A percentile compares a stretch with the other conserved stretches of the same genome.
Conservation (phyloP, 345 rosid species). For the Ceriops tagal region DNA sequence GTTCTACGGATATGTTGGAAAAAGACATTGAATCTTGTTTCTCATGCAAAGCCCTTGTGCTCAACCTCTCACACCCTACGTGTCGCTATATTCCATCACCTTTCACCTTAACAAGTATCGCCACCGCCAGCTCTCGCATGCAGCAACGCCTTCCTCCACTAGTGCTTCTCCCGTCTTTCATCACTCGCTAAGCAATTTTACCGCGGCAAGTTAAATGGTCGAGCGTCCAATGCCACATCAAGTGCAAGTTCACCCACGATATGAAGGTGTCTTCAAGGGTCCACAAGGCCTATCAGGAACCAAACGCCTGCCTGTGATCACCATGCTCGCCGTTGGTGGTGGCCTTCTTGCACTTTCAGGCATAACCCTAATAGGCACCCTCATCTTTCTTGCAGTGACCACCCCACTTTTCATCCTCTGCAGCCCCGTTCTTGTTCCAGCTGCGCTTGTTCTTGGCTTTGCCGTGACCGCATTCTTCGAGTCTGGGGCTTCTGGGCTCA, state of each 20-base stretch:
- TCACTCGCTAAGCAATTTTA: background rate
- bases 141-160: background rate
- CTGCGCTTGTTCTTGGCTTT: constrained; percentile 43
- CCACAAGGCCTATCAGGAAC: constrained; percentile 54
- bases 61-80: constrained; percentile 41
- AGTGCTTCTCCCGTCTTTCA: background rate
- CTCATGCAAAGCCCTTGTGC: constrained; percentile 54
- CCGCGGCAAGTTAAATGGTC: constrained; percentile 14
- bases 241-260: constrained; percentile 59
- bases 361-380: constrained; percentile 38
- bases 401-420: constrained; percentile 50
- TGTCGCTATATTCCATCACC: constrained; percentile 12
- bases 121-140: constrained; percentile 1
- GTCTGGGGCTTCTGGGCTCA: constrained; percentile 48
- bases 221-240: constrained; percentile 41
- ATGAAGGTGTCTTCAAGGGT: constrained; percentile 33
- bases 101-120: constrained; percentile 15
- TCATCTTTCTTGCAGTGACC: constrained; percentile 34
- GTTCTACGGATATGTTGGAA: background rate
- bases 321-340: constrained; percentile 41
- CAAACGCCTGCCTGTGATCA: constrained; percentile 38
- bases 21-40: constrained; percentile 46
- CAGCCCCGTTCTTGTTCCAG: constrained; percentile 59
- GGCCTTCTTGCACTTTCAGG: constrained; percentile 44
- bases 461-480: constrained; percentile 38